Evolutionary conservation across 345 rosid genomes (phyloP).

Genomic region (Fremontodendron californicum): DNA sequence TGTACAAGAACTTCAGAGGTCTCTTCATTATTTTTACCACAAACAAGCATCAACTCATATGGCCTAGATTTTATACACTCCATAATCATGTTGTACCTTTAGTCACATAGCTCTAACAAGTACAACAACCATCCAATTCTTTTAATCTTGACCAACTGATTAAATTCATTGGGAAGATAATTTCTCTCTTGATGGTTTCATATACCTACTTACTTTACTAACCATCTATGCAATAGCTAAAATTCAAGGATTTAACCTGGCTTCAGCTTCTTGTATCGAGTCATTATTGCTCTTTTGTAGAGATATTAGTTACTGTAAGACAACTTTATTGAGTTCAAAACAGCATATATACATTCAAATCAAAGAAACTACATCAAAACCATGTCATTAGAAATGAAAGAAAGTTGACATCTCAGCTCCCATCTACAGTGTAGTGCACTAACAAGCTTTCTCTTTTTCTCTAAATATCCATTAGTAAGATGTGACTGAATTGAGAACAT

Average conservation of each 20-base stretch:
- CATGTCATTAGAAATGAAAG: neutral
- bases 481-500: neutral
- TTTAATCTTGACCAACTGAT: neutral
- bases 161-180: neutral
- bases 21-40: neutral
- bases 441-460: neutral
- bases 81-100: neutral
- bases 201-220: neutral
- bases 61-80: neutral
- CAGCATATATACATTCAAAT: neutral
- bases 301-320: neutral
- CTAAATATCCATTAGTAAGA: neutral
- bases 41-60: neutral
- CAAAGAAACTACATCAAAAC: neutral
- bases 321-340: neutral
- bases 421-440: neutral
- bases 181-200: neutral
- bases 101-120: neutral
- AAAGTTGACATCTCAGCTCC: neutral
- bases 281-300: neutral
- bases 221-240: neutral
- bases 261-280: neutral
- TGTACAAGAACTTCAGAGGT: neutral
- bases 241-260: neutral
- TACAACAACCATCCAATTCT: neutral